Percentiles rank a stretch among this genome's conserved stretches.
phyloP scores from a whole-genome alignment of 2,329 filamentous ascomycete species.

The Verticillium longisporum region DNA sequence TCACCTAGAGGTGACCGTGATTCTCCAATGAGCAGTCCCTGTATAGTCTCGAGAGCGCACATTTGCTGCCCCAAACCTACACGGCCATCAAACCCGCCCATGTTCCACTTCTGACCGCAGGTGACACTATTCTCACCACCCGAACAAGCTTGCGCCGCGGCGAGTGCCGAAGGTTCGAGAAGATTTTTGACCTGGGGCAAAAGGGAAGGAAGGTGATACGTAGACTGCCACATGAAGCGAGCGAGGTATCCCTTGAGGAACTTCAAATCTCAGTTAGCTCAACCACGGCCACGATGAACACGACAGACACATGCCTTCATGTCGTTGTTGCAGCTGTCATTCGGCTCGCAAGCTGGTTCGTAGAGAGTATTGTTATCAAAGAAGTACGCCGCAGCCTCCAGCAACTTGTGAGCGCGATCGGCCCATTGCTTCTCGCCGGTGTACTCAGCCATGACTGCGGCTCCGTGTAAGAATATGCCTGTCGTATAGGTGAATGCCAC shows the following conservation, averaged over 20 bases:
- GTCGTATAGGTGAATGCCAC: constrained; percentile 59
- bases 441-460: constrained; percentile 56
- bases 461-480: constrained; percentile 60
- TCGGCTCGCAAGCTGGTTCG: constrained; percentile 59
- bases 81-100: constrained; percentile 46
- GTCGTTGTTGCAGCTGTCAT: constrained; percentile 51
- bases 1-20: constrained; percentile 32
- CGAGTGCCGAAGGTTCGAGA: constrained; percentile 44
- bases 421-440: constrained; percentile 48
- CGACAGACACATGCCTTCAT: constrained; percentile 32
- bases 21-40: constrained; percentile 45
- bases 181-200: constrained; percentile 36
- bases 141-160: constrained; percentile 50
- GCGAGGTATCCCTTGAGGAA: constrained; percentile 64
- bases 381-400: constrained; percentile 42
- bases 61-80: constrained; percentile 57
- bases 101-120: constrained; percentile 60
- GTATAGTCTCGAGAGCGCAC: constrained; percentile 56
- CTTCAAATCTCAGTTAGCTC: neutral
- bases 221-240: constrained; percentile 56
- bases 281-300: neutral
- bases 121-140: constrained; percentile 43
- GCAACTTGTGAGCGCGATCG: constrained; percentile 42
- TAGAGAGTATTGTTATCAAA: constrained; percentile 50
- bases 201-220: constrained; percentile 50